Evolutionary conservation across 768 basidiomycete genomes (phyloP).

Genomic region (Suillus sp.): DNA sequence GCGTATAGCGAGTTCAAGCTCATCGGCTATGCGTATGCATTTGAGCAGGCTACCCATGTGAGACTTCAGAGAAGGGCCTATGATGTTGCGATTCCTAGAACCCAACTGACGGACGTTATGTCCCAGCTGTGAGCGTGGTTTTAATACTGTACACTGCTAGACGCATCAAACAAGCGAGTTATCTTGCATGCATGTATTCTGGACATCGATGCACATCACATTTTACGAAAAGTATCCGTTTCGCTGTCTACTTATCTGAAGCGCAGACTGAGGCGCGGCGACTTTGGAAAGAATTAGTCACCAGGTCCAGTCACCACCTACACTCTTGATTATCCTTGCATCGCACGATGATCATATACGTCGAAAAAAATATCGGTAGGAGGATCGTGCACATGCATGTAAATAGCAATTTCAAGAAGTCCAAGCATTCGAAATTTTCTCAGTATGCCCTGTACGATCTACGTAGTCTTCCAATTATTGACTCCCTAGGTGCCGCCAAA

Average conservation of each 20-base stretch:
- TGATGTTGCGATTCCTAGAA: constrained; percentile 53
- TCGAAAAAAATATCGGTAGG: neutral
- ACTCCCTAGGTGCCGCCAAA: constrained; percentile 20
- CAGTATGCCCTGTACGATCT: neutral
- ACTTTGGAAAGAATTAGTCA: neutral
- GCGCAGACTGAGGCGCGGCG: neutral
- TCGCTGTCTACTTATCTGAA: neutral
- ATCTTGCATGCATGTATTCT: neutral
- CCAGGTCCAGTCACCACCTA: neutral
- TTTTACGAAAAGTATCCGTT: neutral
- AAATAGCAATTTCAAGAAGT: neutral
- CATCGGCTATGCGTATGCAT: constrained; percentile 57
- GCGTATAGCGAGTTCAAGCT: constrained; percentile 60
- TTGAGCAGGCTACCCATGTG: constrained; percentile 59
- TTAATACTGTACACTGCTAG: neutral
- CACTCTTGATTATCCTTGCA: neutral
- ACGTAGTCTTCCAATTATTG: constrained; percentile 20
- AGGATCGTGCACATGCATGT: too few relatives aligned
- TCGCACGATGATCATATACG: neutral
- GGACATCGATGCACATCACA: neutral
- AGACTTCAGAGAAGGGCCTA: constrained; percentile 47
- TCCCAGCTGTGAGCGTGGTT: neutral
- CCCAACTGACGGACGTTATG: constrained; percentile 40
- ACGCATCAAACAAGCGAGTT: neutral
- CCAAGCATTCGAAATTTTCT: neutral